Evolutionary conservation across 164 flowering plant genomes (phyloP), one percentile per base, ranked within the genome.

Genomic region (Dillenia suffruticosa): DNA sequence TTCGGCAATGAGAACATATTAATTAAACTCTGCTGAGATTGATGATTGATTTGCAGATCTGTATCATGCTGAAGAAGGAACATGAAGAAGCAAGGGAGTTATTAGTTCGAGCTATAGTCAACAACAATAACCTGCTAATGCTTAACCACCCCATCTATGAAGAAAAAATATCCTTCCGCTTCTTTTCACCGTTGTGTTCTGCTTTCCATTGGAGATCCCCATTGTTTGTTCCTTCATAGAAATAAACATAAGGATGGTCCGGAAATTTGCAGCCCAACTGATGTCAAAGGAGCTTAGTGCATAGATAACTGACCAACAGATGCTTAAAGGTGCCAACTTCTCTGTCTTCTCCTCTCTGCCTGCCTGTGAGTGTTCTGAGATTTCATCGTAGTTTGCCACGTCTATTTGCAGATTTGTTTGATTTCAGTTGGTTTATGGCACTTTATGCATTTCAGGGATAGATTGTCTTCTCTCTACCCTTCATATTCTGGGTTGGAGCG

Each of bases 81-180:
- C 86, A 88, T 10, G 97, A 89, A 26, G 99, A 91, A 77, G 96
- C 96, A 6, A 89, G 88, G 74, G 97, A 94, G 63, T 0, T 91
- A 53, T 60, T 94, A 44, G 96, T 88, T 65, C 86, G 88, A 51
- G 96, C 97, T 51, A 51, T 88, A 46, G 89, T 94, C 51, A 91
- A 79, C 83, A 88, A 88, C 90, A 94, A 87, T 66, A 77, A 79
- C 51, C 78, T 91, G 62, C 77, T 91, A 70, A 79, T 91, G 94
- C 85, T 91, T 51, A 86, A 86, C 68, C 88, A 87, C 78, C 93
- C 96, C 49, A 64, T 80, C 50, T 68, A 75, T 61, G 87, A 86
- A 22, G 83, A 81, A 57, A 89, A 88, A 75, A 89, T 94, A 89
- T 91, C 97, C 97, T 89, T 87, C 49, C 12, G 9, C 15, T 61